Evolutionary conservation across 1,139 yeast genomes (phyloP).

Genomic region (Pichia terricola): DNA sequence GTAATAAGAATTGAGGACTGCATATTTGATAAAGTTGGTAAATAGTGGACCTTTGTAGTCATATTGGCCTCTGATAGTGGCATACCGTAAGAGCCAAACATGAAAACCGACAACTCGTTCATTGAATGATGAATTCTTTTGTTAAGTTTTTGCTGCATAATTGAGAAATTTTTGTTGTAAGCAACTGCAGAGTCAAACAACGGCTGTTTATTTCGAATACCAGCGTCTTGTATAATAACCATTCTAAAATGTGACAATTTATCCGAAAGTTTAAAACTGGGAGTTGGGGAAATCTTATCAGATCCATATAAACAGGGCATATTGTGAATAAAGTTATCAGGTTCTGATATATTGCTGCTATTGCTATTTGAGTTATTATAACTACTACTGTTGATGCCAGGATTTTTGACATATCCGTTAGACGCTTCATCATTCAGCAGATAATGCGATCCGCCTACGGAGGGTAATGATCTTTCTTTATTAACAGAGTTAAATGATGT

Average conservation of each 20-base stretch:
- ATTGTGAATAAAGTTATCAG: neutral
- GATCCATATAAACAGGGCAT: constrained; percentile 21
- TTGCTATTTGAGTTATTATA: neutral
- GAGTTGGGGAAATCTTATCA: constrained; percentile 12
- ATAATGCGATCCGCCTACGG: no score
- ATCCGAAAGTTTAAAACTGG: constrained; percentile 24
- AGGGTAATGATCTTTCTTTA: no score
- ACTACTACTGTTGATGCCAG: neutral
- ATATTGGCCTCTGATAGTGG: constrained; percentile 40
- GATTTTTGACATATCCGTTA: no score
- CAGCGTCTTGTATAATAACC: constrained; percentile 45
- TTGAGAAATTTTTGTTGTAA: constrained; percentile 3
- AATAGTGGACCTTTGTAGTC: constrained; percentile 38
- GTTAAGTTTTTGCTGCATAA: constrained; percentile 15
- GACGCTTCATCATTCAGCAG: no score
- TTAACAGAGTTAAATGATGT: neutral
- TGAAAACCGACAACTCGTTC: constrained; percentile 39
- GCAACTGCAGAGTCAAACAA: constrained; percentile 35
- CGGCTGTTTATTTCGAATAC: constrained; percentile 40
- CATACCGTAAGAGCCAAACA: constrained; percentile 47
- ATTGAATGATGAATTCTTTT: constrained; percentile 30
- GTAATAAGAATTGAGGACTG: constrained; percentile 36
- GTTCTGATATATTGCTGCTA: neutral
- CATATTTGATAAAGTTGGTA: constrained; percentile 32
- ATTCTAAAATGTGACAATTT: constrained; percentile 34